Evolutionary conservation across 2,329 filamentous ascomycete species (phyloP).

Genomic region (Paecilomyces variotii): DNA sequence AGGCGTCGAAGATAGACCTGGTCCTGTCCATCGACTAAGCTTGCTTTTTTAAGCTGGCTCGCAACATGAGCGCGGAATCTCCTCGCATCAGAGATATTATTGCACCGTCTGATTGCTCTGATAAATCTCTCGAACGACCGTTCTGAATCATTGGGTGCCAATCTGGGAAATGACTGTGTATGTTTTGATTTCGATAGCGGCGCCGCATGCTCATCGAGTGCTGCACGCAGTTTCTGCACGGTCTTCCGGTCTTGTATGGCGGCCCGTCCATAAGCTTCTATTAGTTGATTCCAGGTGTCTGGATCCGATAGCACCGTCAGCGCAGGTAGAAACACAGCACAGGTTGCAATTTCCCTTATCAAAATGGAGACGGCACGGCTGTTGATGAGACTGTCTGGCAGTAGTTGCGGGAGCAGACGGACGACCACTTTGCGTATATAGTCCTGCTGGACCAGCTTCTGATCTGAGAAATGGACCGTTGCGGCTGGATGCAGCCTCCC

Average conservation of each 20-base stretch:
- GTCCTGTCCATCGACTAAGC: constrained; percentile 69
- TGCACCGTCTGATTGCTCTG: constrained; percentile 76
- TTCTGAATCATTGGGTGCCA: constrained; percentile 78
- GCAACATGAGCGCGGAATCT: constrained; percentile 86
- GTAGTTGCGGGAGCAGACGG: constrained; percentile 62
- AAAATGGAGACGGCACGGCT: constrained; percentile 75
- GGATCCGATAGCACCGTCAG: constrained; percentile 77
- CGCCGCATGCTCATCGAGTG: constrained; percentile 86
- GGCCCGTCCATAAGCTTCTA: constrained; percentile 78
- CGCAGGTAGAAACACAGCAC: constrained; percentile 78
- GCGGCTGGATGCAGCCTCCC: constrained; percentile 84
- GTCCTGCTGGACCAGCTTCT: constrained; percentile 77
- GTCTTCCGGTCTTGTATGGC: constrained; percentile 94
- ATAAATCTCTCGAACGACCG: constrained; percentile 93
- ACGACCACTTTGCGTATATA: constrained; percentile 71
- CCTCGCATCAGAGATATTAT: constrained; percentile 85
- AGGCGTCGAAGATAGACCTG: constrained; percentile 78
- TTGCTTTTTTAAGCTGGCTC: constrained; percentile 83
- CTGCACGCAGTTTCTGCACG: constrained; percentile 81
- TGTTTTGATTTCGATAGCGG: constrained; percentile 61
- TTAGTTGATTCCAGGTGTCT: constrained; percentile 94
- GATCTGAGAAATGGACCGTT: constrained; percentile 73
- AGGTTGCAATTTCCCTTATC: constrained; percentile 83
- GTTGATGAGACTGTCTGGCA: constrained; percentile 65
- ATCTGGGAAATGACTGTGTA: constrained; percentile 64